Evolutionary conservation across 2,329 filamentous ascomycete species (phyloP).

Genomic region (Teratosphaeriaceae sp.): DNA sequence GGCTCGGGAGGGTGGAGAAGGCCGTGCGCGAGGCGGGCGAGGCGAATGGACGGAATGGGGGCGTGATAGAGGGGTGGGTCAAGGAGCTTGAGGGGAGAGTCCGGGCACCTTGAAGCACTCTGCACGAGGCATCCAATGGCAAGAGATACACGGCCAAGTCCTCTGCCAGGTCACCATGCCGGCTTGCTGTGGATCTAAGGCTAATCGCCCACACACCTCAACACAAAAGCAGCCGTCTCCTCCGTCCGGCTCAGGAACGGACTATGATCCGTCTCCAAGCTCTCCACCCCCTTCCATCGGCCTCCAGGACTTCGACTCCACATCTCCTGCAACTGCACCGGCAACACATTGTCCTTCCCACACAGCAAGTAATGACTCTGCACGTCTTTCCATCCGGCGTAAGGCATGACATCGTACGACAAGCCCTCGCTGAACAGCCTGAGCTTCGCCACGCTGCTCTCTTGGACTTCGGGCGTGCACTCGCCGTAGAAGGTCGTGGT

Average conservation of each 20-base stretch:
- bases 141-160: not conserved
- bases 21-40: slow-evolving; percentile 64
- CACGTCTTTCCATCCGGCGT: slow-evolving; percentile 29
- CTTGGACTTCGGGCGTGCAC: slow-evolving; percentile 17
- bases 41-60: slow-evolving; percentile 70
- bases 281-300: slow-evolving; percentile 10
- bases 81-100: slow-evolving; percentile 77
- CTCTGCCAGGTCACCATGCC: too few species aligned
- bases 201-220: slow-evolving; percentile 7
- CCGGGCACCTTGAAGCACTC: too few species aligned
- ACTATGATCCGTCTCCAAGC: slow-evolving; percentile 9
- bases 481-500: slow-evolving; percentile 30
- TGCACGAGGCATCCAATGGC: too few species aligned
- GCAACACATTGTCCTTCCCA: slow-evolving; percentile 29
- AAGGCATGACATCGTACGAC: slow-evolving; percentile 9
- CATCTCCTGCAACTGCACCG: slow-evolving; percentile 23
- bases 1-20: slow-evolving; percentile 69
- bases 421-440: slow-evolving; percentile 23
- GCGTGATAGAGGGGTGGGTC: slow-evolving; percentile 79
- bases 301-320: slow-evolving; percentile 20
- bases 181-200: too few species aligned
- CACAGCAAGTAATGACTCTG: slow-evolving; percentile 32
- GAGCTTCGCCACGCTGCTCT: slow-evolving; percentile 15
- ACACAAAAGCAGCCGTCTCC: slow-evolving; percentile 8
- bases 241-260: slow-evolving; percentile 11